Percentiles rank a stretch among this genome's conserved stretches.
phyloP scores from a whole-genome alignment of 2,329 filamentous ascomycete genomes.

The Stemphylium lycopersici region DNA sequence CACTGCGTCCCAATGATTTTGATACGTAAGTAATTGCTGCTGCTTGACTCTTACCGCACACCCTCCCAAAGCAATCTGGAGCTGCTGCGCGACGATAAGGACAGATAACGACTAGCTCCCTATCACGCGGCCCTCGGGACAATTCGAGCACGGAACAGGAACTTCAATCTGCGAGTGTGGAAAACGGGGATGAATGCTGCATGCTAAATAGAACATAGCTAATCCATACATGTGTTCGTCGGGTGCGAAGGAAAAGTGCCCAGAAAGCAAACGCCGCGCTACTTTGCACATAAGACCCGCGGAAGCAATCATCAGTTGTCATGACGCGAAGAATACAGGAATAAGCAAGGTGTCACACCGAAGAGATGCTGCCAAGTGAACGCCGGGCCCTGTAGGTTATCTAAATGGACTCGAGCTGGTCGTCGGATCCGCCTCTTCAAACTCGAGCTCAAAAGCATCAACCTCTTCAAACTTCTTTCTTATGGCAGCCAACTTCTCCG shows the following conservation, averaged over 20 bases:
- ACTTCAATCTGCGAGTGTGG: neutral
- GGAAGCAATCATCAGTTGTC: conserved; percentile 13
- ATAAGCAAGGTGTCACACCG: neutral
- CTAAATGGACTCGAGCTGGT: conserved; percentile 52
- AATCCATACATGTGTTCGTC: neutral
- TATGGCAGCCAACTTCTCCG: conserved; percentile 50
- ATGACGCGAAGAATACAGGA: neutral
- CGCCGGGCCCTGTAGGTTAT: conserved; percentile 4
- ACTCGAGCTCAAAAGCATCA: conserved; percentile 58
- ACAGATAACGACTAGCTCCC: conserved; percentile 28
- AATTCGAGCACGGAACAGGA: neutral
- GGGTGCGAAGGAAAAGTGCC: neutral
- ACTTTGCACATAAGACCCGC: neutral
- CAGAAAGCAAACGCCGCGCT: conserved; percentile 8
- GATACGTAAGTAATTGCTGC: conserved; percentile 11
- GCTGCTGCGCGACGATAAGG: conserved; percentile 23
- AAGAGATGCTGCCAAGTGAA: too few relatives aligned
- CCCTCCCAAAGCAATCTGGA: neutral
- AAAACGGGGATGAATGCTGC: neutral
- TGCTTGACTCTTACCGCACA: conserved; percentile 1
- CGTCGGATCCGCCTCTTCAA: conserved; percentile 54
- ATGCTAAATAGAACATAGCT: neutral
- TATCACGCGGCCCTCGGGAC: neutral
- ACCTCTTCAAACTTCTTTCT: conserved; percentile 58
- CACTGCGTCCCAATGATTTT: conserved; percentile 9